These are phyloP conservation scores for Candida ovalis DNA, from an alignment of 805 yeast species.

Conservation along the genomic window DNA sequence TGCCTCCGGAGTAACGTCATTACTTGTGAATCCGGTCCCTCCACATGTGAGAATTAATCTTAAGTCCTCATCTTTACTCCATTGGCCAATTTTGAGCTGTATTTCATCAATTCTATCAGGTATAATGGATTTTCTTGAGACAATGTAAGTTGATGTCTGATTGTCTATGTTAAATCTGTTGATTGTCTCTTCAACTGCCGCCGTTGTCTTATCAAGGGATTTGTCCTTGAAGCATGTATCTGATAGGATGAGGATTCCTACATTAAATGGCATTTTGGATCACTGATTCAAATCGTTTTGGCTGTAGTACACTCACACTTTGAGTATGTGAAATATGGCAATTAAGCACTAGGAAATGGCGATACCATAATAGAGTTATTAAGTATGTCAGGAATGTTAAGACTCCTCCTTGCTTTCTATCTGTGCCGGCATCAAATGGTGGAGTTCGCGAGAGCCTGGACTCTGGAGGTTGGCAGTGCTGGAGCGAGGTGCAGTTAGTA, in stretches of 20 bases:
- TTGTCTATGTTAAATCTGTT: conserved; percentile 8
- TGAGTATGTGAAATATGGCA: no score
- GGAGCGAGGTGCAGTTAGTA: no score
- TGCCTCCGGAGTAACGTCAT: conserved; percentile 51
- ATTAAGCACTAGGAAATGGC: no score
- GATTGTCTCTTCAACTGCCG: conserved; percentile 21
- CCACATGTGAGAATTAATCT: conserved; percentile 44
- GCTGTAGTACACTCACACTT: no score
- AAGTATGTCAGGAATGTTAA: no score
- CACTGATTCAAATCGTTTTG: conserved; percentile 4
- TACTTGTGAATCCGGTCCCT: conserved; percentile 47
- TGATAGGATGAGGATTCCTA: conserved; percentile 37
- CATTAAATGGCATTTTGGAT: conserved; percentile 21
- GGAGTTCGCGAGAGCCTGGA: no score
- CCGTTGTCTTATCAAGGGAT: conserved; percentile 32
- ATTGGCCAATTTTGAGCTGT: conserved; percentile 23
- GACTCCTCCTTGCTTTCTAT: no score
- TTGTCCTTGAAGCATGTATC: conserved; percentile 36
- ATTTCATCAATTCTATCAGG: conserved; percentile 36
- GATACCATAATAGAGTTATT: no score
- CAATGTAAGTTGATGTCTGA: conserved; percentile 2
- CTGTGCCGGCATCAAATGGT: no score
- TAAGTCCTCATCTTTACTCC: conserved; percentile 23
- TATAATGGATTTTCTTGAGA: conserved; percentile 24
- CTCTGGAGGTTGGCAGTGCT: no score